A percentile compares a stretch with the other conserved stretches of the same genome.
Conservation (phyloP, 2,329 filamentous ascomycete species). For the Pseudopithomyces chartarum region DNA sequence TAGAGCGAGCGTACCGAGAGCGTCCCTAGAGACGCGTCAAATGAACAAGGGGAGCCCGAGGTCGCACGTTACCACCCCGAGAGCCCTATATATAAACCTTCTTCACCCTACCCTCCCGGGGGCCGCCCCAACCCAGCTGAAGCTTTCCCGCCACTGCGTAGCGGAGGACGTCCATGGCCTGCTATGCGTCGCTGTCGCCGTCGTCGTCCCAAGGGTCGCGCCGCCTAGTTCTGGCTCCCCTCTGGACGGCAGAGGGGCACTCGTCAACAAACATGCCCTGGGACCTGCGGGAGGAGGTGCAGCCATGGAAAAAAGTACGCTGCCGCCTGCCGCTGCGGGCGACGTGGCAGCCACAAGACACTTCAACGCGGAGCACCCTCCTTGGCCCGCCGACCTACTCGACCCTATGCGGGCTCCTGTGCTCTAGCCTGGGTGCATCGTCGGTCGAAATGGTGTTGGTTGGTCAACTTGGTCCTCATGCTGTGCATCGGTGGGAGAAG, state of each 20-base stretch:
- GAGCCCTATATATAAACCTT: conserved; percentile 28
- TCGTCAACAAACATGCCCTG: conserved; percentile 33
- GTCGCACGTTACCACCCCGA: conserved; percentile 7
- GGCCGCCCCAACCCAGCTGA: conserved; percentile 40
- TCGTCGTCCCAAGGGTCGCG: conserved; percentile 26
- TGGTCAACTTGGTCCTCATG: conserved; percentile 30
- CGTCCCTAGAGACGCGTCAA: neutral
- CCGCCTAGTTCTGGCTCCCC: conserved; percentile 30
- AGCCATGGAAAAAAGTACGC: conserved; percentile 25
- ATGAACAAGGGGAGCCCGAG: neutral
- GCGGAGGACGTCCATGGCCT: conserved; percentile 18
- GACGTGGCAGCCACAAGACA: conserved; percentile 28
- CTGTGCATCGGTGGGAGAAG: conserved; percentile 32
- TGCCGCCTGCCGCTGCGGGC: conserved; percentile 23
- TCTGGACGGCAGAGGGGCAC: conserved; percentile 32
- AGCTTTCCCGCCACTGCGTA: conserved; percentile 29
- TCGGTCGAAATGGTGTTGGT: conserved; percentile 28
- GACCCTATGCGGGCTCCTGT: conserved; percentile 20
- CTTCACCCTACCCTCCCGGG: conserved; percentile 25
- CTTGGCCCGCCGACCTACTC: conserved; percentile 21
- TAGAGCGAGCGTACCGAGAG: too few relatives aligned
- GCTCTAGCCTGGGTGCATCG: conserved; percentile 32
- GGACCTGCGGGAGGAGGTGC: conserved; percentile 29
- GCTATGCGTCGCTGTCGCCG: conserved; percentile 30
- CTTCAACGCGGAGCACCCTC: conserved; percentile 21